Base-by-base conservation (phyloP, 2,329 filamentous ascomycete species). In the Diaporthe eres region DNA sequence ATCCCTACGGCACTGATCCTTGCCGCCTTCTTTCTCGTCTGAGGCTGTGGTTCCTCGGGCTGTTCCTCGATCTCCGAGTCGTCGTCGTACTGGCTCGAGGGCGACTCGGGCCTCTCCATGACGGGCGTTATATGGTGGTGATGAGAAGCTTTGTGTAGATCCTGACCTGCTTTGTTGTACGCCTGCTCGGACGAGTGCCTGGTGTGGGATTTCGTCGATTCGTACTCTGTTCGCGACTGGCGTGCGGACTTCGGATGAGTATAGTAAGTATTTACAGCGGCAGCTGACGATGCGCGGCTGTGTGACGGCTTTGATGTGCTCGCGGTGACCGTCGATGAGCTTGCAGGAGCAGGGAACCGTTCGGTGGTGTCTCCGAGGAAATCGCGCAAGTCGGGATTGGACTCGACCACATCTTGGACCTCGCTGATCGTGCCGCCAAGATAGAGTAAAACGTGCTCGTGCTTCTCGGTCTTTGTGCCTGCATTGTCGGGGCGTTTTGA, bases 1-100 rank as follows among this genome's bases (percentile, higher is more conserved):
- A 72, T 77, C 2, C 83, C 83, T n/a, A 85, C 83, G 2, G 83
- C 83, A 58, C 83, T 85, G 77, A 85, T 80, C 60, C 83, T 79
- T 22, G 83, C 80, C 22, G 81, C 81, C 75, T 82, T 82, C 76
- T 83, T 85, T n/a, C 80, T 79, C 42, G 79, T 79, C 28, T 80
- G 76, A 53, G 78, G 73, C 37, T 77, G n/a, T 53, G 31, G 31
- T 25, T 68, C 65, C 49, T 53, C 31, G 10, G 31, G 65, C 9
- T 55, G 77, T 51, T 77, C 60, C 19, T 79, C 77, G 25, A 78
- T 77, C 31, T 78, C 79, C 10, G 42, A 15, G 22, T 71, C 67
- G 4, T 73, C 51, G 44, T 74, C 42, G 80, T 80, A 44, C 78
- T 78, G n/a, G 25, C 49, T 71, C 57, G 82, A 80, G 1, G 83